Base-by-base conservation (phyloP, 192 early-diverging fungal species). In the Backusella parvicylindrica region DNA sequence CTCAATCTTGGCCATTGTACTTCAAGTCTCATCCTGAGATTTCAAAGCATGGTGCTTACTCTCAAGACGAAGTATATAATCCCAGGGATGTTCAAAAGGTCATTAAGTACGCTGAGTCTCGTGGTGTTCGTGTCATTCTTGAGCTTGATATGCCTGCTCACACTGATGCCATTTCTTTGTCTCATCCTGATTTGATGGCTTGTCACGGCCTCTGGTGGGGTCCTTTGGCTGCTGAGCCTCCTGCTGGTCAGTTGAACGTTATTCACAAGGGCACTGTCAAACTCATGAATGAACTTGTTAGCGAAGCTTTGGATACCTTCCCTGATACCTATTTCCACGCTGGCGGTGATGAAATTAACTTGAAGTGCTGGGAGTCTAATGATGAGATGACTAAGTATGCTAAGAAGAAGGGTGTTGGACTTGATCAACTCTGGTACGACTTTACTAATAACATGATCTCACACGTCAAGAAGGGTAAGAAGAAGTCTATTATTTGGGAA, bases 81-180 rank as follows among this genome's bases (percentile, higher is more conserved):
- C 86, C 91, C 63, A 68, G 56, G 5, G 95, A 96, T 49, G 86
- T 97, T 35, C 36, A 83, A 37, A 79, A 68, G 2, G 68, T 97
- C 28, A 86, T 95, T 74, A 74, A 82, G 31, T 94, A 94, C 76
- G 95, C 87, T 32, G 78, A 81, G 12, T 86, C 82, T 41, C 89
- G 91, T 26, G 94, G 93, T n/a, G 88, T 97, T 36, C 90, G 95
- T 64, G 84, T 97, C 26, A 88, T 95, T 70, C 90, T 95, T 16
- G 95, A 97, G 78, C 89, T 95, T 35, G 94, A 96, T 73, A 90
- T 94, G 84, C 93, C 94, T 12, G 92, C 91, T 1, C 93, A 96
- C 77, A 88, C 87, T 64, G 78, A 84, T 11, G 82, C 91, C 8
- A 74, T 83, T 60, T 43, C 13, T 15, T 26, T 75, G 36, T 77